Evolutionary conservation across 169 alveolate genomes (phyloP).

Genomic region (Condylostoma magnum): DNA sequence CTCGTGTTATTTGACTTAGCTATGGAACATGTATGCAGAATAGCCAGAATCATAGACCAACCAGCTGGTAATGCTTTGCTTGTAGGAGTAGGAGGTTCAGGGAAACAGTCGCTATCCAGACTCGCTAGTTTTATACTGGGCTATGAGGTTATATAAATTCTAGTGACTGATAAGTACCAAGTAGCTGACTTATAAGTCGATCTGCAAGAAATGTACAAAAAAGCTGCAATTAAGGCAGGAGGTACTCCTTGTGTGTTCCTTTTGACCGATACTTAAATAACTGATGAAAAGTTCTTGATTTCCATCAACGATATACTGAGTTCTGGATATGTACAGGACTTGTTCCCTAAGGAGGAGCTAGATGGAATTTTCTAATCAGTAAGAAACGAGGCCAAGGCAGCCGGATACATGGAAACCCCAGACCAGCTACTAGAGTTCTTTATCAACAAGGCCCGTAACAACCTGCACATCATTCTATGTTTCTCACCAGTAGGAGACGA

Average conservation of each 20-base stretch:
- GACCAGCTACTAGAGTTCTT: slow-evolving; percentile 88
- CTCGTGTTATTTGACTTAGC: slow-evolving; percentile 94
- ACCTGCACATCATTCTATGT: slow-evolving; percentile 89
- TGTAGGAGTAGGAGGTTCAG: slow-evolving; percentile 98
- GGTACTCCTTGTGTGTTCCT: slow-evolving; percentile 88
- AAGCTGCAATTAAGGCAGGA: slow-evolving; percentile 92
- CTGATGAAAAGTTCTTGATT: slow-evolving; percentile 91
- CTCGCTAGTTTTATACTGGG: slow-evolving; percentile 89
- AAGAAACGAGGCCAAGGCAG: slow-evolving; percentile 90
- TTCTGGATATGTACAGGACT: slow-evolving; percentile 93
- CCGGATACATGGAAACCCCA: slow-evolving; percentile 81
- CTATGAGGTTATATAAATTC: slow-evolving; percentile 83
- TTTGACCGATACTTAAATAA: slow-evolving; percentile 92
- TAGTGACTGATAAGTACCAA: slow-evolving; percentile 88
- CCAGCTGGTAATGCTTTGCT: slow-evolving; percentile 94
- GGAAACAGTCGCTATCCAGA: slow-evolving; percentile 92
- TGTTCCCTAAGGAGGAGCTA: slow-evolving; percentile 91
- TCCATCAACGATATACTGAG: slow-evolving; percentile 94
- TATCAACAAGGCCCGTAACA: slow-evolving; percentile 82
- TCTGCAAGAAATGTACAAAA: slow-evolving; percentile 90
- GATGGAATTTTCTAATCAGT: slow-evolving; percentile 85
- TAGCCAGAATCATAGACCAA: slow-evolving; percentile 89
- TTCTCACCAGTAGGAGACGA: slow-evolving; percentile 96
- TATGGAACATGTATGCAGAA: slow-evolving; percentile 91
- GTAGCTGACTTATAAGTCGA: slow-evolving; percentile 87